These are phyloP conservation scores for Aspergillus puulaauensis DNA, from an alignment of 2,329 filamentous ascomycete genomes.

Conservation along the genomic window DNA sequence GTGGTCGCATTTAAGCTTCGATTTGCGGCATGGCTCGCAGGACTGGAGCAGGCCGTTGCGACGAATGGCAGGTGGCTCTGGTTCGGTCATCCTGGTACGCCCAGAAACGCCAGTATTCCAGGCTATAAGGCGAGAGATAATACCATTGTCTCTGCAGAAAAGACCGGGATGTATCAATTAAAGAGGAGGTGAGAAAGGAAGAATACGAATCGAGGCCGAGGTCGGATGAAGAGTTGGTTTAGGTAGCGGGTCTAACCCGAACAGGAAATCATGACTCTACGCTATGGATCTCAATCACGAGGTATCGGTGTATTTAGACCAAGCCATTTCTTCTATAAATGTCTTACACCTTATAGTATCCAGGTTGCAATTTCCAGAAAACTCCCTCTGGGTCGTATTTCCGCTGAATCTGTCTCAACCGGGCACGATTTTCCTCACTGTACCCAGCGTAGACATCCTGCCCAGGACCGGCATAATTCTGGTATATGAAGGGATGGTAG, in stretches of 20 bases:
- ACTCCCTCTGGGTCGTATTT: too few species aligned
- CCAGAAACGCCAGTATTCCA: neutral
- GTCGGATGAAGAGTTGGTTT: too few species aligned
- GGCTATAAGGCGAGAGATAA: neutral
- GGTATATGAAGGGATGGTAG: too few species aligned
- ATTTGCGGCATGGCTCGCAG: constrained; percentile 40
- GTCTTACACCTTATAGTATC: too few species aligned
- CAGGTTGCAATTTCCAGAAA: too few species aligned
- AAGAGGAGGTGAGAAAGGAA: neutral
- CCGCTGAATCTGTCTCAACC: too few species aligned
- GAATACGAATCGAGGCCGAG: neutral
- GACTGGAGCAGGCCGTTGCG: constrained; percentile 38
- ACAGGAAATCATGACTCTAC: neutral
- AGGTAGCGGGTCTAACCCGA: neutral
- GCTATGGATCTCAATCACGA: neutral
- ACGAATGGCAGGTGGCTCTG: constrained; percentile 27
- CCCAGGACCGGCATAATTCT: too few species aligned
- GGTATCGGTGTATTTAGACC: too few species aligned
- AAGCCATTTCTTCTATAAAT: too few species aligned
- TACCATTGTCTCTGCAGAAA: neutral
- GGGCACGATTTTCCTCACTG: too few species aligned
- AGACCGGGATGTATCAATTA: neutral
- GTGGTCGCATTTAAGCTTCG: constrained; percentile 39
- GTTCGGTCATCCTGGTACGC: neutral
- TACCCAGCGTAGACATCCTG: too few species aligned